Percentiles rank a stretch among this genome's conserved stretches.
phyloP scores from a whole-genome alignment of 768 basidiomycete genomes.

The Leccinum incarnatum region DNA sequence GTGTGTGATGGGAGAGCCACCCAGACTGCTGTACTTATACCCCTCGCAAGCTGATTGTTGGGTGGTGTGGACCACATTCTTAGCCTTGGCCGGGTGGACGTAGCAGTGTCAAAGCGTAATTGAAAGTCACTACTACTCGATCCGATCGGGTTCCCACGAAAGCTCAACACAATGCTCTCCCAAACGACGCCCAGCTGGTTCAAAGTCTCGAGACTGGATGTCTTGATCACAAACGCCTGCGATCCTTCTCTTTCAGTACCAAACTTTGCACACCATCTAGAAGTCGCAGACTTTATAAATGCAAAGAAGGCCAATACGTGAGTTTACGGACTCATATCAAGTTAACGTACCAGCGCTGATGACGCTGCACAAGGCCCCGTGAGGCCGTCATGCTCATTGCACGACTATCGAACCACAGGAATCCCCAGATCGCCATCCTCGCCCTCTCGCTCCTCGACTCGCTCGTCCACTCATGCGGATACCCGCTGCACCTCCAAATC shows the following conservation, averaged over 20 bases:
- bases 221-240: conserved; percentile 79
- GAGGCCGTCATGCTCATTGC: conserved; percentile 88
- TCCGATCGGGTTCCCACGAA: too few relatives aligned
- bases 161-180: too few relatives aligned
- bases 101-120: conserved; percentile 8
- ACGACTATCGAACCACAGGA: conserved; percentile 85
- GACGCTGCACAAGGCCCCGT: conserved; percentile 59
- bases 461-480: conserved; percentile 93
- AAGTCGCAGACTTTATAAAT: conserved; percentile 92
- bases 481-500: conserved; percentile 95
- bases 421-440: conserved; percentile 87
- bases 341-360: neutral
- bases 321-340: conserved; percentile 25
- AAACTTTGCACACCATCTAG: conserved; percentile 88
- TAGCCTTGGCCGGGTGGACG: neutral
- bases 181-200: conserved; percentile 35
- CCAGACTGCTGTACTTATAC: conserved; percentile 12
- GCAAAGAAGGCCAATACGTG: conserved; percentile 95
- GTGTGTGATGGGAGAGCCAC: neutral
- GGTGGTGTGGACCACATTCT: neutral
- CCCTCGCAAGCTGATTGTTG: too few relatives aligned
- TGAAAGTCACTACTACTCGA: too few relatives aligned
- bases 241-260: conserved; percentile 84
- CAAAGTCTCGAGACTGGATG: conserved; percentile 61
- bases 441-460: conserved; percentile 86